phyloP scores from a whole-genome alignment of 306 rosid species.

The Hippophae rhamnoides region DNA sequence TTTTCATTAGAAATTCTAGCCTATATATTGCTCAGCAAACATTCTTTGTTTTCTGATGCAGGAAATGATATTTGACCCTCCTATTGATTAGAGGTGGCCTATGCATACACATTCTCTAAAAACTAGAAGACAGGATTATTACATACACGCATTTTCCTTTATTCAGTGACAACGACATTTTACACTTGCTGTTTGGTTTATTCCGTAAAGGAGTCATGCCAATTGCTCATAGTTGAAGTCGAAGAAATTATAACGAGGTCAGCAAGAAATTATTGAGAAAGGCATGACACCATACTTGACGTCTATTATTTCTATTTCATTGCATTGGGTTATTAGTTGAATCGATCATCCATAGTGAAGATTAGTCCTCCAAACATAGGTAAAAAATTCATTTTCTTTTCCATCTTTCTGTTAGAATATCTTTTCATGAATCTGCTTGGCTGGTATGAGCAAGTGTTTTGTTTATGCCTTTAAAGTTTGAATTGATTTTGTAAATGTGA shows the following conservation, averaged over 20 bases:
- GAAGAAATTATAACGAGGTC: not conserved
- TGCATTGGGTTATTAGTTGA: constrained; percentile 2
- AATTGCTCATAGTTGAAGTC: constrained; percentile 9
- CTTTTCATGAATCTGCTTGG: constrained; percentile 4
- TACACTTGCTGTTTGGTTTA: not conserved
- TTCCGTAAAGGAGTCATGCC: constrained; percentile 12
- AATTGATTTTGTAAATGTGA: constrained; percentile 9
- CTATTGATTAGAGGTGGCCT: constrained; percentile 40
- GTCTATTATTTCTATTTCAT: not conserved
- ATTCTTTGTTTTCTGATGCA: constrained; percentile 31
- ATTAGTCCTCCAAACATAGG: constrained; percentile 2
- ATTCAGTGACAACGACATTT: constrained; percentile 2
- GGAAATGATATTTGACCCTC: constrained; percentile 69
- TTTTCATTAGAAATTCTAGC: constrained; percentile 5
- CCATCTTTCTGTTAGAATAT: not conserved
- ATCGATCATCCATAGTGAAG: constrained; percentile 4
- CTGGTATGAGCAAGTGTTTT: not conserved
- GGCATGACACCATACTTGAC: constrained; percentile 3
- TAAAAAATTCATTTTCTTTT: not conserved
- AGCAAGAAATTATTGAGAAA: constrained; percentile 3
- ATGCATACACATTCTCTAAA: constrained; percentile 13
- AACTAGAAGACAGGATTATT: not conserved
- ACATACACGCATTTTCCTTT: not conserved
- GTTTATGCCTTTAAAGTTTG: not conserved
- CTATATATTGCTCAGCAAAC: constrained; percentile 1